Evolutionary conservation across 1,139 yeast genomes (phyloP).

Genomic region (Komagataea norvegica): DNA sequence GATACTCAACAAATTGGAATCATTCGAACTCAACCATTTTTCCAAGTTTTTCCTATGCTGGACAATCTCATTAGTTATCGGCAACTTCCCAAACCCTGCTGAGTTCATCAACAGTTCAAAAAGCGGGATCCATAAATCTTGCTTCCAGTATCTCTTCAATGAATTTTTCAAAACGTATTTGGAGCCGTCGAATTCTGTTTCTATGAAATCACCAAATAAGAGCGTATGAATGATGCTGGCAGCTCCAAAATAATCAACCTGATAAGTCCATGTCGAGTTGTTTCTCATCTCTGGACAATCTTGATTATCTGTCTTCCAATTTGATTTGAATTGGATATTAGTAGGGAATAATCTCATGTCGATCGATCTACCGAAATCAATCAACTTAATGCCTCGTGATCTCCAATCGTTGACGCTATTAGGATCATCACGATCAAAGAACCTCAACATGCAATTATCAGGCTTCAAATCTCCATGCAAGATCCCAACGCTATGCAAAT

Average conservation of each 20-base stretch:
- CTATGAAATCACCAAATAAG: slow-evolving; percentile 63
- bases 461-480: slow-evolving; percentile 86
- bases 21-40: slow-evolving; percentile 25
- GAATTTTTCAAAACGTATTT: slow-evolving; percentile 37
- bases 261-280: slow-evolving; percentile 66
- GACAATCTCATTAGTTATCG: slow-evolving; percentile 38
- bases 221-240: slow-evolving; percentile 73
- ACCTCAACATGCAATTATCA: slow-evolving; percentile 78
- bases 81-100: slow-evolving; percentile 31
- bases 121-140: slow-evolving; percentile 63
- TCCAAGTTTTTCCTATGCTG: slow-evolving; percentile 42
- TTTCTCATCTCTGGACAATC: slow-evolving; percentile 75
- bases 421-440: slow-evolving; percentile 32
- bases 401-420: slow-evolving; percentile 41
- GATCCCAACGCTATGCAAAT: slow-evolving; percentile 59
- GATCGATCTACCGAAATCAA: slow-evolving; percentile 82
- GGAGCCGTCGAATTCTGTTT: slow-evolving; percentile 29
- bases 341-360: slow-evolving; percentile 57
- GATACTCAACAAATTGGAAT: slow-evolving; percentile 9
- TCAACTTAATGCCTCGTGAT: slow-evolving; percentile 54
- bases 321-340: slow-evolving; percentile 50
- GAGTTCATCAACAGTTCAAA: slow-evolving; percentile 68
- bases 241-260: slow-evolving; percentile 81
- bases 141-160: slow-evolving; percentile 76
- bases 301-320: slow-evolving; percentile 64